phyloP scores from a whole-genome alignment of 257 asterid species.

The Leonotis leonurus region DNA sequence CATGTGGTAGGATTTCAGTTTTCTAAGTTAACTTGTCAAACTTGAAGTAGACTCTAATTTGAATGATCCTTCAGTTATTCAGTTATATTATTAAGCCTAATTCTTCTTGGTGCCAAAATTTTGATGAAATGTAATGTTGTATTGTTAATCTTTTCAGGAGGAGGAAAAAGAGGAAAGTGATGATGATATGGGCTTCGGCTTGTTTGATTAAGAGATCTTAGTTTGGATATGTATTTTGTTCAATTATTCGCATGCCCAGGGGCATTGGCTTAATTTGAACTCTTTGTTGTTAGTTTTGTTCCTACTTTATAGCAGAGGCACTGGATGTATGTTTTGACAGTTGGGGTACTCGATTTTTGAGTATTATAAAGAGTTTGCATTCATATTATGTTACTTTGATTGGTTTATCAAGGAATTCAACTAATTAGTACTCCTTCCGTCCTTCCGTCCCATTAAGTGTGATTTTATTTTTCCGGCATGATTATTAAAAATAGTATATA shows the following conservation, averaged over 20 bases:
- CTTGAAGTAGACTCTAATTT: too few relatives aligned
- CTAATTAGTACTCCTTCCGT: too few relatives aligned
- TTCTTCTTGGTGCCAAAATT: too few relatives aligned
- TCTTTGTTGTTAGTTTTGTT: not conserved
- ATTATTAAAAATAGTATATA: too few relatives aligned
- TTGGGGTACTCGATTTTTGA: conserved; percentile 5
- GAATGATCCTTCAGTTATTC: too few relatives aligned
- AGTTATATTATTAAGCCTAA: too few relatives aligned
- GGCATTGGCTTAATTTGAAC: not conserved
- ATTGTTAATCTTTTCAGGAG: conserved; percentile 26
- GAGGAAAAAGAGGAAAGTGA: conserved; percentile 52
- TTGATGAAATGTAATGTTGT: not conserved
- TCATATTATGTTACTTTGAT: too few relatives aligned
- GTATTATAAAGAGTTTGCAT: not conserved
- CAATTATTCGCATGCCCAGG: not conserved
- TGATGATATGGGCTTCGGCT: conserved; percentile 45
- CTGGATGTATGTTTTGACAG: not conserved
- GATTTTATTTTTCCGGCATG: too few relatives aligned
- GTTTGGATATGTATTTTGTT: not conserved
- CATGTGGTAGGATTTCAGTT: too few relatives aligned
- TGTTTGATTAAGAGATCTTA: conserved; percentile 33
- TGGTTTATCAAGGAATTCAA: too few relatives aligned
- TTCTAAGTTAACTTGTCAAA: too few relatives aligned
- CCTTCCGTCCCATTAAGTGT: too few relatives aligned
- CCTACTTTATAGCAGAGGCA: not conserved